phyloP scores from a whole-genome alignment of 208 protist genomes.

The Novymonas esmeraldas region DNA sequence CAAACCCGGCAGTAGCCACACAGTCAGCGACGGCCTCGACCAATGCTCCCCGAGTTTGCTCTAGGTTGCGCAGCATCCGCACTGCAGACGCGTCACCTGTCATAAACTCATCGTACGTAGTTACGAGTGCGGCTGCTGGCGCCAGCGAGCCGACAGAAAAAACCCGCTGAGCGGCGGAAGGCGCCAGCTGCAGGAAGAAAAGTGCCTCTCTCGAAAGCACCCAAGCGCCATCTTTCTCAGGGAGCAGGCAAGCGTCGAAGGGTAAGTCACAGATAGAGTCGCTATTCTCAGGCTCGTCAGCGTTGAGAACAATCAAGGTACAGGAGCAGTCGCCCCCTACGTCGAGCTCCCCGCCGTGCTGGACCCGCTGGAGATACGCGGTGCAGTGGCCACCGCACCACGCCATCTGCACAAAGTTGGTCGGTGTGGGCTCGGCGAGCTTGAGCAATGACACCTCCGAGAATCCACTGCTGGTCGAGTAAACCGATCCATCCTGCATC shows the following conservation, averaged over 20 bases:
- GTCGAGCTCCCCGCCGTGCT: constrained; percentile 13
- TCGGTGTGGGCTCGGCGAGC: constrained; percentile 10
- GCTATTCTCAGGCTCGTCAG: constrained; percentile 42
- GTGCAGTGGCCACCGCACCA: constrained; percentile 62
- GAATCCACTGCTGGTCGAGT: constrained; percentile 53
- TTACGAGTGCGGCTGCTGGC: constrained; percentile 58
- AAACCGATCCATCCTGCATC: constrained; percentile 67
- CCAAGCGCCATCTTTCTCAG: constrained; percentile 68
- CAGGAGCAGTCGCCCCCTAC: constrained; percentile 33
- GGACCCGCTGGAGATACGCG: constrained; percentile 38
- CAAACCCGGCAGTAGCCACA: constrained; percentile 85
- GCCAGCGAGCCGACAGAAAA: constrained; percentile 75
- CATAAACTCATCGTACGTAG: constrained; percentile 83
- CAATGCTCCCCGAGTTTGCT: constrained; percentile 51
- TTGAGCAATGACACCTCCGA: constrained; percentile 58
- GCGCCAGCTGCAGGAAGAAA: constrained; percentile 73
- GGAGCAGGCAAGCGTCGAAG: constrained; percentile 42
- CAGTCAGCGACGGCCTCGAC: constrained; percentile 86
- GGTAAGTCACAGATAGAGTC: constrained; percentile 71
- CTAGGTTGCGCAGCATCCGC: constrained; percentile 69
- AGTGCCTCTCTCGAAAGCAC: constrained; percentile 49
- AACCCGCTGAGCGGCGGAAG: constrained; percentile 50
- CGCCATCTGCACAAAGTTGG: constrained; percentile 42
- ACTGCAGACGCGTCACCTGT: constrained; percentile 68
- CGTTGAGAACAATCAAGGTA: constrained; percentile 50